Evolutionary conservation across 768 basidiomycete genomes (phyloP), one percentile per base, ranked within the genome.

Genomic region (Asterophora parasitica): DNA sequence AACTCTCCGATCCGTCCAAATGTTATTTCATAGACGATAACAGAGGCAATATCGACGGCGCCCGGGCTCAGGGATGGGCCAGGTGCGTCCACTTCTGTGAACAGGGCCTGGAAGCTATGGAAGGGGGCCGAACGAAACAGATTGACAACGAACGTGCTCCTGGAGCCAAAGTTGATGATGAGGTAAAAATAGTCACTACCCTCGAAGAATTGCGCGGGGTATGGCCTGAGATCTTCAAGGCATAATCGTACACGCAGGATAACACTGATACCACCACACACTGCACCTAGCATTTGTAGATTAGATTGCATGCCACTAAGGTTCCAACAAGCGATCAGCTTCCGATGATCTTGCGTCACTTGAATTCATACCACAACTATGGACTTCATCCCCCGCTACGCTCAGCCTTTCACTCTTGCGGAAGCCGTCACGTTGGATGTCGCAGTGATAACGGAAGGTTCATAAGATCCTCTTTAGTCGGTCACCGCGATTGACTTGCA

Each of bases 21-120:
- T 88, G 83, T 55, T 81, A 82, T 53, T 92, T 92, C 58, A 64
- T 92, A 23, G 90, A 92, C 55, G 90, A 92, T 61, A 91, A 76
- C 55, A 68, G 78, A 58, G 60, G 64, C 16, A 92, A 92, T 54
- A 77, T 92, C 16, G 67, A 78, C 46, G 80, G 81, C 12, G 90
- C 90, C 7, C 72, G 71, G 46, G 64, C 65, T 13, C 63, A 83
- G 9, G 83, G 83, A 2, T 92, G 90, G 90, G 79, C 73, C 0
- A 76, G 77, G 49, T 85, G 84, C 38, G 86, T 80, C 3, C 84
- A 90, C 58, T 92, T 89, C 55, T 79, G 80, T 54, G 89, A 92
- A 64, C 61, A 61, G n/a, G 83, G 82, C 0, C 55, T 83, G 8
- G 77, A 82, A 41, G 69, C 71, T 15, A 71, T 82, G 57, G 85